Evolutionary conservation across 805 yeast species (phyloP).

Genomic region (Danielia reshetovae): DNA sequence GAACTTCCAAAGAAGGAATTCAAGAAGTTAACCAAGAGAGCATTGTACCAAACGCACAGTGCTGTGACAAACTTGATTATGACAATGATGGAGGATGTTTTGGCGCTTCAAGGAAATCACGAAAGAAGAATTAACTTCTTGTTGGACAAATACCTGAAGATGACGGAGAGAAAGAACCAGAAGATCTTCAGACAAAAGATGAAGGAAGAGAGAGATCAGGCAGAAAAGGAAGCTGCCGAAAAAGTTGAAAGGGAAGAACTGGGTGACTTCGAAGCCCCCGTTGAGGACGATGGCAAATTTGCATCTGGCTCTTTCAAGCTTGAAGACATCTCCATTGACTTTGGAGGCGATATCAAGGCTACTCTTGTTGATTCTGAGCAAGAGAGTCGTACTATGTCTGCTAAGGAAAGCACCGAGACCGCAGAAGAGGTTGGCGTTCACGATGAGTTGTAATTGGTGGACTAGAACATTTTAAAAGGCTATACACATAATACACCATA

Average conservation of each 20-base stretch:
- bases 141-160: conserved; percentile 24
- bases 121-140: conserved; percentile 25
- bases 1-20: conserved; percentile 18
- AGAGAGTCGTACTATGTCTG: no score
- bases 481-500: no score
- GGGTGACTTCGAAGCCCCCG: conserved; percentile 3
- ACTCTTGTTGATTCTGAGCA: no score
- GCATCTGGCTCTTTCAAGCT: no score
- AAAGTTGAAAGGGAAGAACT: conserved; percentile 3
- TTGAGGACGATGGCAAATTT: conserved; percentile 7
- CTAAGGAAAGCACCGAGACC: no score
- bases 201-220: conserved; percentile 23
- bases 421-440: no score
- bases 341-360: no score
- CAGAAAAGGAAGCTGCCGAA: conserved; percentile 15
- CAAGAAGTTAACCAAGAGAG: conserved; percentile 19
- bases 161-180: conserved; percentile 28
- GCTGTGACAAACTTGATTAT: conserved; percentile 23
- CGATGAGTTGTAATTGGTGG: no score
- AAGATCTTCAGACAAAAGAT: conserved; percentile 31
- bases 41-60: conserved; percentile 25
- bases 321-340: no score
- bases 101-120: conserved; percentile 28
- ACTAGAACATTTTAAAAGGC: no score
- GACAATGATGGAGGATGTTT: conserved; percentile 27